A percentile compares a stretch with the other conserved stretches of the same genome.
These are phyloP conservation scores for Linum usitatissimum DNA, from an alignment of 345 rosid genomes.

Conservation along the genomic window DNA sequence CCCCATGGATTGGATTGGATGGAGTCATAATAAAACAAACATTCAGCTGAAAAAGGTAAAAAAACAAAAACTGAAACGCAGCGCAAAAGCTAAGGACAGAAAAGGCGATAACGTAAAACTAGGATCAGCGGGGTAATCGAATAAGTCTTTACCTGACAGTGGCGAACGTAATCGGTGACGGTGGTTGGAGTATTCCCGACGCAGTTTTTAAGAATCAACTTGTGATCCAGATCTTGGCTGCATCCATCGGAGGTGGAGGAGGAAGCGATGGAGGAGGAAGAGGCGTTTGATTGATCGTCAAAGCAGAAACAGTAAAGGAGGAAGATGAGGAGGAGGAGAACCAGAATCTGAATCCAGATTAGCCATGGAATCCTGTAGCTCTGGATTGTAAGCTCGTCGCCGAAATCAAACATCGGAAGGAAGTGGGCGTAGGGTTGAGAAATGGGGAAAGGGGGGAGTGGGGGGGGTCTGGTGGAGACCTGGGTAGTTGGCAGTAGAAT, in stretches of 20 bases:
- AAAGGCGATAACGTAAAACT: neutral
- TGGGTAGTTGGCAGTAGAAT: too few relatives aligned
- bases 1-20: too few relatives aligned
- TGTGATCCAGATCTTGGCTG: neutral
- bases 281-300: too few relatives aligned
- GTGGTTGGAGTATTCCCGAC: neutral
- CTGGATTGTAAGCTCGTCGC: conserved; percentile 42
- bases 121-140: neutral
- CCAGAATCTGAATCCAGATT: conserved; percentile 62
- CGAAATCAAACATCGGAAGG: conserved; percentile 35
- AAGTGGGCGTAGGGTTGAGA: neutral
- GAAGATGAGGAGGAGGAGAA: conserved; percentile 53
- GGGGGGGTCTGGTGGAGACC: neutral
- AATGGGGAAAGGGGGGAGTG: neutral
- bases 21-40: too few relatives aligned
- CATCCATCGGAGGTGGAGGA: conserved; percentile 5
- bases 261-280: conserved; percentile 6
- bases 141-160: conserved; percentile 22
- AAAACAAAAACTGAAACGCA: neutral
- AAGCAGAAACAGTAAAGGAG: conserved; percentile 44
- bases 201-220: conserved; percentile 1
- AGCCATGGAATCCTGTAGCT: conserved; percentile 64
- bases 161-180: conserved; percentile 11
- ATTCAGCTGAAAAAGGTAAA: too few relatives aligned
- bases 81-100: neutral